A percentile compares a stretch with the other conserved stretches of the same genome.
Conservation (phyloP, 1,284 basidiomycete genomes). For the Xerocomus amazonicus region DNA sequence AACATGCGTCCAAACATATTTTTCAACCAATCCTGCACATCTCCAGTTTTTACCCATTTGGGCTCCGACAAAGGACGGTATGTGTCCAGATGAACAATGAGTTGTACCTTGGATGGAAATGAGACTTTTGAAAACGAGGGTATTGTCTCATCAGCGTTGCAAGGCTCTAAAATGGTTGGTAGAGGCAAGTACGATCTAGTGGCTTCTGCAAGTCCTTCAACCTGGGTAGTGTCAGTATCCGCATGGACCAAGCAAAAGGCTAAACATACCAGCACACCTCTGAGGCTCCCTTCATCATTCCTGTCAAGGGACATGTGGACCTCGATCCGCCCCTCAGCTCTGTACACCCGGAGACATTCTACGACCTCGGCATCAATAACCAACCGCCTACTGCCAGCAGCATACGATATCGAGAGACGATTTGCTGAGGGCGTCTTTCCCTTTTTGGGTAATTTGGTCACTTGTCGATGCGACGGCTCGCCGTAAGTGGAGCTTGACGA, state of each 20-base stretch:
- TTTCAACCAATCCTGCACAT: constrained; percentile 89
- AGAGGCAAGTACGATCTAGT: constrained; percentile 67
- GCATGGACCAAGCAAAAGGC: constrained; percentile 4
- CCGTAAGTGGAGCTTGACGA: constrained; percentile 47
- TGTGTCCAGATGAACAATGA: constrained; percentile 76
- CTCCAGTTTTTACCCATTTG: constrained; percentile 93
- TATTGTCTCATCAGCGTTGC: constrained; percentile 54
- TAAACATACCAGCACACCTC: constrained; percentile 68
- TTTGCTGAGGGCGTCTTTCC: constrained; percentile 63
- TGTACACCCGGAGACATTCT: constrained; percentile 74
- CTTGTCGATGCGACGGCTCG: constrained; percentile 23
- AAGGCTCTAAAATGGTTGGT: constrained; percentile 42
- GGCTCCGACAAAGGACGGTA: constrained; percentile 88
- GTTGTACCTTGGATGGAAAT: constrained; percentile 49
- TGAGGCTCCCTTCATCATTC: constrained; percentile 54
- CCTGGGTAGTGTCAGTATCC: constrained; percentile 40
- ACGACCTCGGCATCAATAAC: constrained; percentile 89
- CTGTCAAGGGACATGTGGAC: constrained; percentile 62
- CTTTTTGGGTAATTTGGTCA: constrained; percentile 18
- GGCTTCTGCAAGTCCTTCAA: constrained; percentile 71
- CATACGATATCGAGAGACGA: constrained; percentile 92
- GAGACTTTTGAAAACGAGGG: constrained; percentile 61
- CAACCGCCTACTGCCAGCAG: constrained; percentile 80
- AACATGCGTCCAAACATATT: constrained; percentile 84
- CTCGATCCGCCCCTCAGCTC: constrained; percentile 84